Evolutionary conservation across 2,329 filamentous ascomycete species (phyloP).

Genomic region (Botrytis elliptica): DNA sequence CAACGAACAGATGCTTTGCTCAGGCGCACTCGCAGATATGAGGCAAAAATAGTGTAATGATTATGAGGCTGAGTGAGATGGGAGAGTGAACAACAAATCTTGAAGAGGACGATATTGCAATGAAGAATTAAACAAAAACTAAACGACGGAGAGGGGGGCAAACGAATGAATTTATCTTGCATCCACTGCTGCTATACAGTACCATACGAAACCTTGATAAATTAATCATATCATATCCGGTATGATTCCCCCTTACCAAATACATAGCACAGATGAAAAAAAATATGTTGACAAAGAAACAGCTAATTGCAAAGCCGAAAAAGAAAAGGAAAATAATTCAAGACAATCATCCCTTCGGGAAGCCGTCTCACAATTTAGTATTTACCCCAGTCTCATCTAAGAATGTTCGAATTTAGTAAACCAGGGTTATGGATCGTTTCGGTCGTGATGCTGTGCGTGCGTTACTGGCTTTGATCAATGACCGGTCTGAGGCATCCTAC

Average conservation of each 20-base stretch:
- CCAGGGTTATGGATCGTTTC: conserved; percentile 11
- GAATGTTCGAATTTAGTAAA: conserved; percentile 24
- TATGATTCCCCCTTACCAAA: conserved; percentile 14
- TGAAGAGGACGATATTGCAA: background rate
- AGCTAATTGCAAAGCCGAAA: background rate
- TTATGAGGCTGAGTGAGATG: conserved; percentile 10
- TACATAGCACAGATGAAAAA: conserved; percentile 9
- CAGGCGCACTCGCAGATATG: conserved; percentile 3
- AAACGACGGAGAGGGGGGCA: conserved; percentile 6
- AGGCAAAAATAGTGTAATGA: background rate
- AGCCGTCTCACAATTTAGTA: conserved; percentile 22
- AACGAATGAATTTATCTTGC: conserved; percentile 22
- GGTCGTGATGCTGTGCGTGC: conserved; percentile 10
- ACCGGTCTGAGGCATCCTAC: background rate
- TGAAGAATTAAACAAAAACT: conserved; percentile 1
- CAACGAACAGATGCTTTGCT: conserved; percentile 16
- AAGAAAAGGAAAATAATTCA: conserved; percentile 21
- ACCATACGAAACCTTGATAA: conserved; percentile 13
- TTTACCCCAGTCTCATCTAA: conserved; percentile 23
- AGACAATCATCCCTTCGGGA: conserved; percentile 33
- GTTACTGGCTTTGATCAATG: conserved; percentile 15
- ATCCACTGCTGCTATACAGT: conserved; percentile 17
- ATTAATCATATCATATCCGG: conserved; percentile 21
- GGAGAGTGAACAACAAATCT: background rate
- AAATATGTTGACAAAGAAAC: conserved; percentile 11